phyloP scores from a whole-genome alignment of 179 eudicot species.

The Drosera spatulata region DNA sequence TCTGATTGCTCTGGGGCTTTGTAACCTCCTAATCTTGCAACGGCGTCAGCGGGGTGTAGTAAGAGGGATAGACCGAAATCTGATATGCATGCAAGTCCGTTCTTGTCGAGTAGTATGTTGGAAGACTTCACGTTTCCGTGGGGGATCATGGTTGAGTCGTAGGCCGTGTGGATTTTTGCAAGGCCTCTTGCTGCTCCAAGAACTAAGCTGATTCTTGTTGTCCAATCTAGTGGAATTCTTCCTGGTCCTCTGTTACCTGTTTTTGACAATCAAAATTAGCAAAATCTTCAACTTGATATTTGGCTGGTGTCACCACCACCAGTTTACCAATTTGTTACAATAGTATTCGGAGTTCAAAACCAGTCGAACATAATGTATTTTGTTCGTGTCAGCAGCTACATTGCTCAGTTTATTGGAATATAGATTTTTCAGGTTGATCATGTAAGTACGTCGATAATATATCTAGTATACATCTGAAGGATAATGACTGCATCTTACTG shows the following conservation, averaged over 20 bases:
- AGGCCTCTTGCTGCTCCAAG: constrained; percentile 86
- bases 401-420: no score
- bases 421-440: no score
- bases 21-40: constrained; percentile 75
- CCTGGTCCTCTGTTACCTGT: constrained; percentile 7
- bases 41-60: constrained; percentile 70
- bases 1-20: constrained; percentile 74
- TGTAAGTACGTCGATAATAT: no score
- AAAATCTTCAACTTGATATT: background rate
- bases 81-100: constrained; percentile 72
- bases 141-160: constrained; percentile 60
- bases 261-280: constrained; percentile 6
- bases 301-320: no score
- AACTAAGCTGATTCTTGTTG: constrained; percentile 71
- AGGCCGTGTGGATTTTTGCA: constrained; percentile 64
- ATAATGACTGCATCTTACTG: no score
- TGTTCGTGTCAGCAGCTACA: no score
- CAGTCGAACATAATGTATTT: no score
- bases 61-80: constrained; percentile 78
- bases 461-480: no score
- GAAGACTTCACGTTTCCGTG: constrained; percentile 90
- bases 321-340: no score
- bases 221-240: constrained; percentile 87
- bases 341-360: no score
- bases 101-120: constrained; percentile 73